phyloP scores from a whole-genome alignment of 495 filamentous ascomycete species.

The Recurvomyces mirabilis region DNA sequence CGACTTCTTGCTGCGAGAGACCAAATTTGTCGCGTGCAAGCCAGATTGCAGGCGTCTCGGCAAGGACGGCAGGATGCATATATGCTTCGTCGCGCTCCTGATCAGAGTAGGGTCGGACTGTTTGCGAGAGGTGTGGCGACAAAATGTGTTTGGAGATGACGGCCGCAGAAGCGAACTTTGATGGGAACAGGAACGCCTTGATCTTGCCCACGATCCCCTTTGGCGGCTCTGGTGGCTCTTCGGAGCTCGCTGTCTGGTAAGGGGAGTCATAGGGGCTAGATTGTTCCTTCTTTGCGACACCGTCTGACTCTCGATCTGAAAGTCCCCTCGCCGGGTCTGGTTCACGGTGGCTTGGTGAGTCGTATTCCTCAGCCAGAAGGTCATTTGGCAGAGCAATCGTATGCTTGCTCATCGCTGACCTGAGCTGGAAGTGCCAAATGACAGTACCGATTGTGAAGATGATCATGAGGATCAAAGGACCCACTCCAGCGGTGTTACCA shows the following conservation, averaged over 20 bases:
- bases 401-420: conserved; percentile 62
- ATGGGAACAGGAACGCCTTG: conserved; percentile 43
- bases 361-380: conserved; percentile 39
- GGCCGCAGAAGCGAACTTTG: conserved; percentile 67
- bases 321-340: no score
- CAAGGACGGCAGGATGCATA: conserved; percentile 53
- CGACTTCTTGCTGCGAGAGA: conserved; percentile 50
- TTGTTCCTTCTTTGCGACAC: neutral
- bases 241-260: conserved; percentile 7
- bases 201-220: conserved; percentile 24
- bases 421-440: conserved; percentile 72
- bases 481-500: conserved; percentile 40
- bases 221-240: neutral
- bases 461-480: conserved; percentile 74
- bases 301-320: neutral
- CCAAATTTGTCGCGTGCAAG: conserved; percentile 55
- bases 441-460: conserved; percentile 68
- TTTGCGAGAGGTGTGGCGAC: conserved; percentile 55
- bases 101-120: conserved; percentile 40
- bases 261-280: neutral
- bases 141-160: conserved; percentile 57
- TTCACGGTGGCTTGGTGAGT: conserved; percentile 18
- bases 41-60: conserved; percentile 51
- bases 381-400: conserved; percentile 63
- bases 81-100: conserved; percentile 51